Percentiles rank a stretch among this genome's conserved stretches.
Conservation (phyloP, 306 rosid species). For the Lotus japonicus region DNA sequence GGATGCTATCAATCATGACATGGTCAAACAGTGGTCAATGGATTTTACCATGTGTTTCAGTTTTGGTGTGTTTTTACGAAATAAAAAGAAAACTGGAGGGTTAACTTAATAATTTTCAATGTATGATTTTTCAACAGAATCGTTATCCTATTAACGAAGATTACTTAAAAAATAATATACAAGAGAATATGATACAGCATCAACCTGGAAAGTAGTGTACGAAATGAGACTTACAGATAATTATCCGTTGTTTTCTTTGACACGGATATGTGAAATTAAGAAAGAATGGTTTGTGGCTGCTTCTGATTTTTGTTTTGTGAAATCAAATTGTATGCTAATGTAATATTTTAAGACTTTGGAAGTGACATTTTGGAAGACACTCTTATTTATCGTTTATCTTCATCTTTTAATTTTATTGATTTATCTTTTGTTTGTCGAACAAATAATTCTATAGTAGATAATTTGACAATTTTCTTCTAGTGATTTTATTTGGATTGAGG, state of each 20-base stretch:
- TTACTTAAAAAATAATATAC: background rate
- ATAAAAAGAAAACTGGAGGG: background rate
- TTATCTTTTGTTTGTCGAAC: no score
- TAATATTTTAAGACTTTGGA: no score
- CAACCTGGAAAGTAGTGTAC: background rate
- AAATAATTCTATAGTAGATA: no score
- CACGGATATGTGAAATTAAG: background rate
- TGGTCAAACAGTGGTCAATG: constrained; percentile 19
- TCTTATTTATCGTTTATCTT: no score
- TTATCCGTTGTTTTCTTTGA: constrained; percentile 7
- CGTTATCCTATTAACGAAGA: background rate
- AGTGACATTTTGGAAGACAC: no score
- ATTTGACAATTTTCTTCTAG: no score
- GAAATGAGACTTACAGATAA: background rate
- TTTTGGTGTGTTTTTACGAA: background rate
- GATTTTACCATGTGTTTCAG: background rate
- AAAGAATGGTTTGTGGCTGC: no score
- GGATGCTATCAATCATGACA: background rate
- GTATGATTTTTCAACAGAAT: background rate
- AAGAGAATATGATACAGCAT: background rate
- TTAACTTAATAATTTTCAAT: background rate
- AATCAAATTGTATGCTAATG: no score
- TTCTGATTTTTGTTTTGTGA: no score
- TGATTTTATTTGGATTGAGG: no score
- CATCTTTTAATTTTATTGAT: no score